These are phyloP conservation scores for Naegleria lovaniensis DNA, from an alignment of 208 protist species.

Conservation along the genomic window DNA sequence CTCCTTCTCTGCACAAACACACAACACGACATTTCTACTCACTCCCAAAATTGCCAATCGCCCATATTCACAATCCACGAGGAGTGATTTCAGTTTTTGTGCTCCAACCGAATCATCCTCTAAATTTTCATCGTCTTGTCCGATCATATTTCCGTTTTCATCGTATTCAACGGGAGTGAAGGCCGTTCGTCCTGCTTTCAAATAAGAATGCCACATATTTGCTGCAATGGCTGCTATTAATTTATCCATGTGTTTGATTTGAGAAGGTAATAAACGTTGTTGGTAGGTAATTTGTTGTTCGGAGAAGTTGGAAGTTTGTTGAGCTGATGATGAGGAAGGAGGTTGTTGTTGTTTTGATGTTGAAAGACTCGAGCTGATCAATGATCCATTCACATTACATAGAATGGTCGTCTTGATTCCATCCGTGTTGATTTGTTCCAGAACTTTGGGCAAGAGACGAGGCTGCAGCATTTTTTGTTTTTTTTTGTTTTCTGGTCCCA, in stretches of 20 bases:
- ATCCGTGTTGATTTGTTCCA: conserved; percentile 18
- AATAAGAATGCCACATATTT: conserved; percentile 11
- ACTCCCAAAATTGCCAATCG: neutral
- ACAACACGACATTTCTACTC: neutral
- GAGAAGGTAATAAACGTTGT: neutral
- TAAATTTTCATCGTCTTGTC: neutral
- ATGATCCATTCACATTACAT: neutral
- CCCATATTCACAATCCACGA: neutral
- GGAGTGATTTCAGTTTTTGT: neutral
- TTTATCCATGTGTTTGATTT: conserved; percentile 17
- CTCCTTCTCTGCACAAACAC: neutral
- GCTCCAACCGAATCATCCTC: neutral
- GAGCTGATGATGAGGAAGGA: neutral
- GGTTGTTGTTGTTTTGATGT: neutral
- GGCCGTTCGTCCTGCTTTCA: neutral
- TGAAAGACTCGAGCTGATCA: neutral
- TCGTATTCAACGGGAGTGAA: neutral
- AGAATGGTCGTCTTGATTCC: conserved; percentile 7
- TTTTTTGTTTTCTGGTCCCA: too few relatives aligned
- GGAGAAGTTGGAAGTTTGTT: neutral
- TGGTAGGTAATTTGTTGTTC: neutral
- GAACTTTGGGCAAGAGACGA: neutral
- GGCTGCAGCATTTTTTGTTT: conserved; percentile 10
- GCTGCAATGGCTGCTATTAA: conserved; percentile 3
- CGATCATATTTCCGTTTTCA: neutral